Evolutionary conservation across 2,329 filamentous ascomycete genomes (phyloP).

Genomic region (Claviceps purpurea): DNA sequence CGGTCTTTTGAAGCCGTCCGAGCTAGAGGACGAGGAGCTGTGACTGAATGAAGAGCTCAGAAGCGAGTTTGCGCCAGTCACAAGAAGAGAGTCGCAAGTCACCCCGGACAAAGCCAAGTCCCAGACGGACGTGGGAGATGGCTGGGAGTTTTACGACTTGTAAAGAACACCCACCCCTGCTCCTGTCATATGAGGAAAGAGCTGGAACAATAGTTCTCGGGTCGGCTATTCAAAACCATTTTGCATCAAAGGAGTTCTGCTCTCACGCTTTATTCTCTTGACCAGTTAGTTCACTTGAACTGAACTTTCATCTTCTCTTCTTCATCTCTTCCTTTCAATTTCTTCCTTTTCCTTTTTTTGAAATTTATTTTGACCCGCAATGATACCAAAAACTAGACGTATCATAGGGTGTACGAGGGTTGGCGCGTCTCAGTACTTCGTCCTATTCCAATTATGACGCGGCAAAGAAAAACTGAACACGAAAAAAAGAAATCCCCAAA

Average conservation of each 20-base stretch:
- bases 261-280: background rate
- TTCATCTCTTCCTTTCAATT: conserved; percentile 1
- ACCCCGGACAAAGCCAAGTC: conserved; percentile 14
- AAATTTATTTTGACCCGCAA: conserved; percentile 8
- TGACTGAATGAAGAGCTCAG: conserved; percentile 67
- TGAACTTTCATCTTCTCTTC: background rate
- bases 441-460: conserved; percentile 1
- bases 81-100: conserved; percentile 9
- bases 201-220: background rate
- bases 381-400: conserved; percentile 15
- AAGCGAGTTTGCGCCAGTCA: conserved; percentile 40
- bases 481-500: background rate
- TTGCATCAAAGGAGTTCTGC: background rate
- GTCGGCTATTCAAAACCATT: background rate
- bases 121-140: conserved; percentile 29
- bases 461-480: background rate
- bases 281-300: background rate
- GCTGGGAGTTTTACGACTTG: conserved; percentile 54
- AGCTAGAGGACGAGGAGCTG: conserved; percentile 80
- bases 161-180: conserved; percentile 15
- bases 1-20: conserved; percentile 91
- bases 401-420: conserved; percentile 5
- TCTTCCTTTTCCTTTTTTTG: background rate
- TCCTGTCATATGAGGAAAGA: background rate
- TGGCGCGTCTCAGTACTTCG: conserved; percentile 1